A percentile compares a stretch with the other conserved stretches of the same genome.
These are phyloP conservation scores for Trichoderma breve DNA, from an alignment of 2,329 filamentous ascomycete genomes.

Conservation along the genomic window DNA sequence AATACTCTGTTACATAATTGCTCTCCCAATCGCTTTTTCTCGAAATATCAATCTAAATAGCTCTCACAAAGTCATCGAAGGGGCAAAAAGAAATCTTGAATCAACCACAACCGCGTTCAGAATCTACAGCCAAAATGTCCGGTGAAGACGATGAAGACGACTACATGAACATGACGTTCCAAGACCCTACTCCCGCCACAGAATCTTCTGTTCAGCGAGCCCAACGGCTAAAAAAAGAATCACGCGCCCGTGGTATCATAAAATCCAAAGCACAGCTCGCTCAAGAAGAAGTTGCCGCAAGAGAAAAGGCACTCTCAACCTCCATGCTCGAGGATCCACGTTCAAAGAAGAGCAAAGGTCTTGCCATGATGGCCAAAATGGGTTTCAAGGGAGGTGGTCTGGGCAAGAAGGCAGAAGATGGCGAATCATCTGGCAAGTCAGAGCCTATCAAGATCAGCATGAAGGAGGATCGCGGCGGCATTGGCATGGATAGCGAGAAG, in stretches of 20 bases:
- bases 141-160: slow-evolving; percentile 74
- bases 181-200: slow-evolving; percentile 57
- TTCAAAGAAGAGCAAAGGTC: slow-evolving; percentile 73
- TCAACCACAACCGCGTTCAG: not conserved
- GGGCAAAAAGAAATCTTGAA: not conserved
- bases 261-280: slow-evolving; percentile 83
- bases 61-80: not conserved
- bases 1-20: not conserved
- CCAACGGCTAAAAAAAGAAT: slow-evolving; percentile 56
- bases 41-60: too few species aligned
- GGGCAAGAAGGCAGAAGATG: slow-evolving; percentile 57
- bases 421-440: slow-evolving; percentile 36
- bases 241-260: slow-evolving; percentile 63
- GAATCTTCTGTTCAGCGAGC: slow-evolving; percentile 57
- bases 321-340: slow-evolving; percentile 62
- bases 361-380: slow-evolving; percentile 96
- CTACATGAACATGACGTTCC: slow-evolving; percentile 95
- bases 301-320: slow-evolving; percentile 73
- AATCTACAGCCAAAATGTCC: not conserved
- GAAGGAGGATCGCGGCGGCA: slow-evolving; percentile 78
- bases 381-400: slow-evolving; percentile 80
- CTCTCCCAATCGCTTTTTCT: not conserved
- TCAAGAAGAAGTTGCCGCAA: slow-evolving; percentile 67
- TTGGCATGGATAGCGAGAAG: slow-evolving; percentile 79
- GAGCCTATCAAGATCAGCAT: slow-evolving; percentile 76